Evolutionary conservation across 2,329 filamentous ascomycete species (phyloP).

Genomic region (Fusarium udum): DNA sequence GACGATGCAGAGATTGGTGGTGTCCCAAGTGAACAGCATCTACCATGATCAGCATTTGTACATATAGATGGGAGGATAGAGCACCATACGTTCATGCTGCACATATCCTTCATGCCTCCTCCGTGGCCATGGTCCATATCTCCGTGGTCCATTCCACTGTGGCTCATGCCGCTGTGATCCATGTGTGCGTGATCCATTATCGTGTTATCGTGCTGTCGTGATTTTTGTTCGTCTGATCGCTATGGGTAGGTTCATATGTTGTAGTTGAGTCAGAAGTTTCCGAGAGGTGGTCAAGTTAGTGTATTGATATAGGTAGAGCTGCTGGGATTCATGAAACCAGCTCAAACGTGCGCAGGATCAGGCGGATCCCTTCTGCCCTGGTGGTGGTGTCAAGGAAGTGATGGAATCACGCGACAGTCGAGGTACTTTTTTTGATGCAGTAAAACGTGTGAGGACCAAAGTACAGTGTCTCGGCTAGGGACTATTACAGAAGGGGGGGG

Average conservation of each 20-base stretch:
- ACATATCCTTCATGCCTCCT: constrained; percentile 72
- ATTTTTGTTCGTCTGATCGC: background rate
- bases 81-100: constrained; percentile 86
- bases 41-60: constrained; percentile 51
- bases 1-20: constrained; percentile 92
- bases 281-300: background rate
- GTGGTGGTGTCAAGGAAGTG: constrained; percentile 7
- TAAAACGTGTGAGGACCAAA: background rate
- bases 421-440: constrained; percentile 1
- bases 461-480: constrained; percentile 16
- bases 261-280: background rate
- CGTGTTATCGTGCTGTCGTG: background rate
- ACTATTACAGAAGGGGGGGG: constrained; percentile 4
- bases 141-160: constrained; percentile 55
- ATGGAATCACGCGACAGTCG: constrained; percentile 15
- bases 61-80: background rate
- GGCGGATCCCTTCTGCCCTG: background rate
- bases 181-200: constrained; percentile 57
- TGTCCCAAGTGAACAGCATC: constrained; percentile 99
- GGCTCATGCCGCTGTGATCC: constrained; percentile 56
- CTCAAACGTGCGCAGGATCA: constrained; percentile 53
- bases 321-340: constrained; percentile 44
- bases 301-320: constrained; percentile 7
- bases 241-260: background rate
- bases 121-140: constrained; percentile 62